phyloP scores from a whole-genome alignment of 192 early-diverging fungal genomes.

The Coemansia sp. region DNA sequence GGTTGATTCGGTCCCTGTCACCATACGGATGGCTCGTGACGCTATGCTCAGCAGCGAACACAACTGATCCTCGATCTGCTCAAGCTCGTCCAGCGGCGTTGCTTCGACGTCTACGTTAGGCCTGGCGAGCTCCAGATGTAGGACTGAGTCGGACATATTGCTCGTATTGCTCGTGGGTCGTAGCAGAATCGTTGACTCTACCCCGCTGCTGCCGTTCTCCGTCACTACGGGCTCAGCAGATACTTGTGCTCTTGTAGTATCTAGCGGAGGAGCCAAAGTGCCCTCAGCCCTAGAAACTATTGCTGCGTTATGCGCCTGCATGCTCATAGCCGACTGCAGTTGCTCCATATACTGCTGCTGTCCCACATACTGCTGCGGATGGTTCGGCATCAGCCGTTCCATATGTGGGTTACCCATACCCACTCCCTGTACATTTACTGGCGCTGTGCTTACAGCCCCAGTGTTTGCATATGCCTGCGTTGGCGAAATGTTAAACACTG shows the following conservation, averaged over 20 bases:
- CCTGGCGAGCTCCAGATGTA: conserved; percentile 3
- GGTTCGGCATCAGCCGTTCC: not conserved
- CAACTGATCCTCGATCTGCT: conserved; percentile 34
- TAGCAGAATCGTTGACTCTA: conserved; percentile 27
- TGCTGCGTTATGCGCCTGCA: not conserved
- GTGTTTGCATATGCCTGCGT: not conserved
- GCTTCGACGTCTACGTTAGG: conserved; percentile 1
- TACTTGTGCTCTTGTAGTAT: not conserved
- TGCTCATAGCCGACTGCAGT: conserved; percentile 2
- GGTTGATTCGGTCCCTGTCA: conserved; percentile 19
- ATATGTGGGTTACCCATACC: not conserved
- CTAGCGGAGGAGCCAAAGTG: not conserved
- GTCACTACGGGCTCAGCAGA: not conserved
- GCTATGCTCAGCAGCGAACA: conserved; percentile 35
- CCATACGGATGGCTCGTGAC: conserved; percentile 29
- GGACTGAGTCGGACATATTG: not conserved
- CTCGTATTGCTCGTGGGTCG: not conserved
- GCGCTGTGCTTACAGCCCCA: not conserved
- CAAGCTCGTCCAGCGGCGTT: conserved; percentile 27
- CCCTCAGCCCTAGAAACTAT: not conserved
- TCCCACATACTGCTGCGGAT: not conserved
- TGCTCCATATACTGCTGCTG: not conserved
- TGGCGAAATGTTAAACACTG: conserved; percentile 2
- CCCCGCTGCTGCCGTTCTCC: conserved; percentile 22
- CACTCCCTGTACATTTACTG: not conserved